phyloP scores from a whole-genome alignment of 805 yeast species.

The Wickerhamomyces silvicola region DNA sequence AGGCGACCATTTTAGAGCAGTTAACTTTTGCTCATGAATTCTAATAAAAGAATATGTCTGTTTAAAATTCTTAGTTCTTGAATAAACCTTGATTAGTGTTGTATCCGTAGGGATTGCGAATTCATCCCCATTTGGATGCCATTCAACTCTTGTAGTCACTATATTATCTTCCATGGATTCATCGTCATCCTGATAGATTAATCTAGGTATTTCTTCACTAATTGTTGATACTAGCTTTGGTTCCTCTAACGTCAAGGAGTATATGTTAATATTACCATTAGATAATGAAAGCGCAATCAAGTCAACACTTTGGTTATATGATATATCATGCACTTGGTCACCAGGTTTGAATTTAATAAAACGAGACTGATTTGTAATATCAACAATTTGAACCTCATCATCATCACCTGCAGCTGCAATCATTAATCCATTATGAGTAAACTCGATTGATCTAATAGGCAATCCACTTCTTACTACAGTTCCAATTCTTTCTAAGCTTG shows the following conservation, averaged over 20 bases:
- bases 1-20: constrained; percentile 49
- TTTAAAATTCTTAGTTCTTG: constrained; percentile 10
- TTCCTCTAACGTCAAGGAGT: constrained; percentile 41
- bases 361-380: constrained; percentile 24
- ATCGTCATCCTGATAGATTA: constrained; percentile 36
- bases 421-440: constrained; percentile 56
- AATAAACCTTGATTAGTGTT: constrained; percentile 39
- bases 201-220: constrained; percentile 29
- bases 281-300: constrained; percentile 50
- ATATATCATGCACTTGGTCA: constrained; percentile 51
- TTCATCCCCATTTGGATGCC: constrained; percentile 68
- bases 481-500: constrained; percentile 3
- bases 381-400: constrained; percentile 45
- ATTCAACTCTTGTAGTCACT: constrained; percentile 48
- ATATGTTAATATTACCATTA: constrained; percentile 53
- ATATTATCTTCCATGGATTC: constrained; percentile 31
- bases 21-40: constrained; percentile 22
- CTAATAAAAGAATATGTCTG: constrained; percentile 17
- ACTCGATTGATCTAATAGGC: constrained; percentile 43
- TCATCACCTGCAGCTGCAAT: constrained; percentile 64
- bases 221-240: constrained; percentile 47
- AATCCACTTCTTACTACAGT: constrained; percentile 19
- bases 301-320: constrained; percentile 54
- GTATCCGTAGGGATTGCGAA: constrained; percentile 60
- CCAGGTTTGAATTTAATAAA: constrained; percentile 31